These are phyloP conservation scores for Boletus subluridellus DNA, from an alignment of 1,284 basidiomycete genomes.

Conservation along the genomic window DNA sequence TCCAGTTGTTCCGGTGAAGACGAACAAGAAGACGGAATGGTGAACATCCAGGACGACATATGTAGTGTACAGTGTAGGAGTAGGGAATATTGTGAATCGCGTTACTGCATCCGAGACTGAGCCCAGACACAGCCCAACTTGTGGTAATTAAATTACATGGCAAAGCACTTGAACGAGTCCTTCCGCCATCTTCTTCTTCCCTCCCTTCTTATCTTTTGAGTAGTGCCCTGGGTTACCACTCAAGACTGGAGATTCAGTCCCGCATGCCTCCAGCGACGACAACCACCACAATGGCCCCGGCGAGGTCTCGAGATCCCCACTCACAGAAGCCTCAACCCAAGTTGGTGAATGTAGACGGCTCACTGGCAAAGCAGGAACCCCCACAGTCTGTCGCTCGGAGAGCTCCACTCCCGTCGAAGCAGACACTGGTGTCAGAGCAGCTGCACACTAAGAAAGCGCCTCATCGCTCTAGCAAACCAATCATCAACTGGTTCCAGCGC, in stretches of 20 bases:
- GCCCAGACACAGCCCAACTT: conserved; percentile 8
- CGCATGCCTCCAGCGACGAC: conserved; percentile 18
- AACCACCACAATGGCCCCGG: conserved; percentile 11
- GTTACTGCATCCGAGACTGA: conserved; percentile 17
- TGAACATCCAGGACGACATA: conserved; percentile 36
- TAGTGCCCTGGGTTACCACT: neutral
- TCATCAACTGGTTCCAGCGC: conserved; percentile 88
- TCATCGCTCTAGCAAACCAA: conserved; percentile 74
- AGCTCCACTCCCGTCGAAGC: conserved; percentile 27
- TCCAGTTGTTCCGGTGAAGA: conserved; percentile 47
- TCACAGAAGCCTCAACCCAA: conserved; percentile 19
- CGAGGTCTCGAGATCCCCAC: conserved; percentile 14
- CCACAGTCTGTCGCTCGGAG: conserved; percentile 15
- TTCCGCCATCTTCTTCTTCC: neutral
- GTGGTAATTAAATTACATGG: conserved; percentile 8
- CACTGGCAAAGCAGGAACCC: conserved; percentile 19
- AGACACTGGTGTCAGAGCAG: conserved; percentile 34
- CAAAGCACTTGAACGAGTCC: conserved; percentile 1
- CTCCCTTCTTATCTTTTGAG: conserved; percentile 1
- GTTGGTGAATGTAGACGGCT: conserved; percentile 1
- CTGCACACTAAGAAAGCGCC: conserved; percentile 50
- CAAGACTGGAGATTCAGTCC: conserved; percentile 1
- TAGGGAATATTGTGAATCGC: conserved; percentile 5
- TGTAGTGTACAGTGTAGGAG: neutral
- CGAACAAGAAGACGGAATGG: conserved; percentile 73